phyloP scores from a whole-genome alignment of 1,284 basidiomycete genomes.

The Omphalotus olearius region DNA sequence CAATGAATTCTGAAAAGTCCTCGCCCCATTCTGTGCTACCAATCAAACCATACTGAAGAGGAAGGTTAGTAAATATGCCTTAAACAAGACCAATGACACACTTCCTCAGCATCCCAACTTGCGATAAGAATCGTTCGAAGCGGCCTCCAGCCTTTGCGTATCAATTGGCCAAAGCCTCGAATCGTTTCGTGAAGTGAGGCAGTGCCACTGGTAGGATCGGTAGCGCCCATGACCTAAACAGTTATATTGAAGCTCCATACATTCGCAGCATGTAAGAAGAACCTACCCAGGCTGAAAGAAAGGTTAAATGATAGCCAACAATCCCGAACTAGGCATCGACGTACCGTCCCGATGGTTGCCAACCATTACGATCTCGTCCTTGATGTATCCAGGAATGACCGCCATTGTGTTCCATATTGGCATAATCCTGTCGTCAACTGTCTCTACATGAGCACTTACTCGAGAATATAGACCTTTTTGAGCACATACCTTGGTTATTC shows the following conservation, averaged over 20 bases:
- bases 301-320: neutral
- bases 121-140: constrained; percentile 75
- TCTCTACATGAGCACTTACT: constrained; percentile 5
- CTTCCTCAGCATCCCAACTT: constrained; percentile 81
- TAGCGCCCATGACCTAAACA: constrained; percentile 56
- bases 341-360: constrained; percentile 86
- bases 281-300: constrained; percentile 13
- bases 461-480: neutral
- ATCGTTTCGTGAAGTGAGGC: constrained; percentile 72
- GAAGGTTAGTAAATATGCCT: neutral
- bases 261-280: neutral
- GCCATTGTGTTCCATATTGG: constrained; percentile 81
- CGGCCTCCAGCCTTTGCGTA: constrained; percentile 75
- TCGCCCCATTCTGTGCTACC: constrained; percentile 82
- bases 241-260: neutral
- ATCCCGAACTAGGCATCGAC: constrained; percentile 16
- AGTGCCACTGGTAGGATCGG: constrained; percentile 80
- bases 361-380: constrained; percentile 81
- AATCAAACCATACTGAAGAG: constrained; percentile 63
- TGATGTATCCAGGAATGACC: constrained; percentile 84
- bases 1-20: constrained; percentile 75
- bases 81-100: constrained; percentile 19
- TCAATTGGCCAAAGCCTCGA: constrained; percentile 63
- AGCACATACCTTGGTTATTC: constrained; percentile 43
- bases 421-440: constrained; percentile 61